Evolutionary conservation across 169 alveolate genomes (phyloP).

Genomic region (Babesia bovis): DNA sequence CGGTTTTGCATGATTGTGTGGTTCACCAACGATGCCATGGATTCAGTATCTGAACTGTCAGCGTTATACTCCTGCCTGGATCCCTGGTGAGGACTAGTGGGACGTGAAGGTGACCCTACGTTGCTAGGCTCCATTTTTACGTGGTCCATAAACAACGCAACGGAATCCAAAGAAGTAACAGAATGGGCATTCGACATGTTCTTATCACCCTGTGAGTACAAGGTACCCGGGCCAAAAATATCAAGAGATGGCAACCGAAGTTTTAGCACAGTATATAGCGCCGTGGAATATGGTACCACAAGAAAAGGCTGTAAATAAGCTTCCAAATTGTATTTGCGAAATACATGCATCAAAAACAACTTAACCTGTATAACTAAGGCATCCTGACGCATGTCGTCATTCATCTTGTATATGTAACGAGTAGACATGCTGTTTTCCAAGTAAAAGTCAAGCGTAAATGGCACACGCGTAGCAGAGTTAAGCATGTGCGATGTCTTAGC

Average conservation of each 20-base stretch:
- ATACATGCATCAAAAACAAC: constrained; percentile 73
- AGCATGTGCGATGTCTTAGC: constrained; percentile 20
- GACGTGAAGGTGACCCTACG: background rate
- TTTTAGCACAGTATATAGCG: constrained; percentile 15
- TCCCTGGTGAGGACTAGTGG: background rate
- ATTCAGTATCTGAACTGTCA: background rate
- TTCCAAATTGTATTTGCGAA: constrained; percentile 55
- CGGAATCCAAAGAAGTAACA: background rate
- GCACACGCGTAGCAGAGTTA: constrained; percentile 56
- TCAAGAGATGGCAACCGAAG: background rate
- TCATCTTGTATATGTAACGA: constrained; percentile 72
- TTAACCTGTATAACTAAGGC: constrained; percentile 83
- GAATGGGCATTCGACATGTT: background rate
- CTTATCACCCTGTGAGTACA: background rate
- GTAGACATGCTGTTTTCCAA: background rate
- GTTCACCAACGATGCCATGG: background rate
- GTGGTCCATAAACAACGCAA: background rate
- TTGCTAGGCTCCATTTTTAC: background rate
- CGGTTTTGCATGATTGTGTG: background rate
- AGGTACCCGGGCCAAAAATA: background rate
- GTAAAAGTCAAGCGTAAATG: constrained; percentile 41
- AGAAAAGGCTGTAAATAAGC: constrained; percentile 74
- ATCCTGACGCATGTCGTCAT: constrained; percentile 87
- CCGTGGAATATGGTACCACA: constrained; percentile 70
- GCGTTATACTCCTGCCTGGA: background rate